These are phyloP conservation scores for Ailanthus altissimus DNA, from an alignment of 345 rosid genomes.

Conservation along the genomic window DNA sequence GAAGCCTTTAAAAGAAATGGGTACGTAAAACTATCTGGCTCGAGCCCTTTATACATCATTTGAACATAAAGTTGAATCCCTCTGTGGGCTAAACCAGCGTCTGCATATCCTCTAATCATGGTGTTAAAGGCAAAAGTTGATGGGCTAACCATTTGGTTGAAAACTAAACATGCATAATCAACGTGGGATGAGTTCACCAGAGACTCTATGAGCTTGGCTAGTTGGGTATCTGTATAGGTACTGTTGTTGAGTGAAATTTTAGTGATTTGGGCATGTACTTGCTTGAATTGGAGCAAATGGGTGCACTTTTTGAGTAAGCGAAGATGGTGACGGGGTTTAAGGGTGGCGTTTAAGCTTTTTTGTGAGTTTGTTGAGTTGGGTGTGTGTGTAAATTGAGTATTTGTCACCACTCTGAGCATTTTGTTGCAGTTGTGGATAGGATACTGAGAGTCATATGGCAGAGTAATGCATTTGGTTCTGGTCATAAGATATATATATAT, in stretches of 20 bases:
- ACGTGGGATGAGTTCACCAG: conserved; percentile 25
- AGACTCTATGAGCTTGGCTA: conserved; percentile 27
- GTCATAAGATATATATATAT: neutral
- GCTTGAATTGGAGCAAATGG: conserved; percentile 30
- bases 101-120: conserved; percentile 27
- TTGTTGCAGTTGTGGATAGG: neutral
- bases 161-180: conserved; percentile 20
- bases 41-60: conserved; percentile 21
- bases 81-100: conserved; percentile 10
- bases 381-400: neutral
- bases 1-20: conserved; percentile 35
- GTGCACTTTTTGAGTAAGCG: conserved; percentile 20
- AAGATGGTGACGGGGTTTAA: conserved; percentile 1
- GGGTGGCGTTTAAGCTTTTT: neutral
- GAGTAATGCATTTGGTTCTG: neutral
- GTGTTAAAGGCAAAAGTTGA: conserved; percentile 29
- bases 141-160: conserved; percentile 20
- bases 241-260: neutral
- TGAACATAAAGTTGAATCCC: conserved; percentile 22
- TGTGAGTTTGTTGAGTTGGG: conserved; percentile 8
- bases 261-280: conserved; percentile 27
- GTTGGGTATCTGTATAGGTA: conserved; percentile 9
- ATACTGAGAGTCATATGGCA: neutral
- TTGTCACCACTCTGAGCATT: neutral
- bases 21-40: conserved; percentile 28